Evolutionary conservation across 495 filamentous ascomycete species (phyloP).

Genomic region (Ramalina peruviana): DNA sequence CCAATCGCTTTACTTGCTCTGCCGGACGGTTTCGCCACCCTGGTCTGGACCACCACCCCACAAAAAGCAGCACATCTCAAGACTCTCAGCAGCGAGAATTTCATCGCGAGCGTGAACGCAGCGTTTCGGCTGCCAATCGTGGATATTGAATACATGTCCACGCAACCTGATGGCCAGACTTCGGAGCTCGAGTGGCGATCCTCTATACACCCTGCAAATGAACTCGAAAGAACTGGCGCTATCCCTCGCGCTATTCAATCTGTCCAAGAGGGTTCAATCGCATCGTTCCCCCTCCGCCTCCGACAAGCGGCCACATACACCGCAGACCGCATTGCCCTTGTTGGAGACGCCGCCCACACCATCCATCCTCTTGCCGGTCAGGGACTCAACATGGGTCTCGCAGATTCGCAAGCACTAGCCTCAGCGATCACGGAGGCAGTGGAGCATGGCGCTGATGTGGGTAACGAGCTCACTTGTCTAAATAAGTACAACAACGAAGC

Average conservation of each 20-base stretch:
- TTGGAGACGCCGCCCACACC: slow-evolving; percentile 90
- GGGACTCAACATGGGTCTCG: slow-evolving; percentile 86
- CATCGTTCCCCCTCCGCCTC: slow-evolving; percentile 81
- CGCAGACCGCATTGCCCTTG: slow-evolving; percentile 70
- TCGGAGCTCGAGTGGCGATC: slow-evolving; percentile 73
- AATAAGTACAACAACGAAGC: slow-evolving; percentile 67
- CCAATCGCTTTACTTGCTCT: slow-evolving; percentile 84
- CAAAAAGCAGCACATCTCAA: slow-evolving; percentile 68
- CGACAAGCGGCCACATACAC: slow-evolving; percentile 87
- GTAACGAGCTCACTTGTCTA: slow-evolving; percentile 48
- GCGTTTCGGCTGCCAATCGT: slow-evolving; percentile 71
- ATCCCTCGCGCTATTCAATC: slow-evolving; percentile 41
- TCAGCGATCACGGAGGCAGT: slow-evolving; percentile 64
- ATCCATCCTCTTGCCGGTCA: slow-evolving; percentile 91
- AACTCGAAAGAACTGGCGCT: slow-evolving; percentile 16
- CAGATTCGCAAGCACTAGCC: slow-evolving; percentile 65
- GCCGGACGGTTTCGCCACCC: slow-evolving; percentile 62
- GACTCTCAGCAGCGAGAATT: slow-evolving; percentile 51
- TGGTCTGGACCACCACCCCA: slow-evolving; percentile 89
- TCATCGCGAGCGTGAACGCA: slow-evolving; percentile 80
- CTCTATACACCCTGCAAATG: slow-evolving; percentile 45
- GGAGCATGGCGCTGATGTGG: slow-evolving; percentile 72
- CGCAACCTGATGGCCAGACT: slow-evolving; percentile 42
- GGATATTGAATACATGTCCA: slow-evolving; percentile 71
- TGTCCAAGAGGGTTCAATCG: slow-evolving; percentile 68